phyloP scores from a whole-genome alignment of 345 rosid genomes.

The Salix dunnii region DNA sequence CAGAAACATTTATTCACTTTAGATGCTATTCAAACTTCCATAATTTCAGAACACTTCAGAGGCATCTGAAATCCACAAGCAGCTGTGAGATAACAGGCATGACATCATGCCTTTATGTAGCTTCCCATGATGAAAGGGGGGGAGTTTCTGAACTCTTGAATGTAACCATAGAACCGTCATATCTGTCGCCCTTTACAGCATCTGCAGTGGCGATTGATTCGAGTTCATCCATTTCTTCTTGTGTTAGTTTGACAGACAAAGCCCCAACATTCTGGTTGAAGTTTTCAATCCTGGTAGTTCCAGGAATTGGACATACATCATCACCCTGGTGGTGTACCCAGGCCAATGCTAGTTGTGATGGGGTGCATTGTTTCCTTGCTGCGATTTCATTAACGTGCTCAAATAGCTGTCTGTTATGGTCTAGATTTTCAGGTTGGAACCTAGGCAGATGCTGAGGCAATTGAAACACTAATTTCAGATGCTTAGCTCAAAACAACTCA shows the following conservation, averaged over 20 bases:
- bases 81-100: neutral
- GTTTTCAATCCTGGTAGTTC: slow-evolving; percentile 57
- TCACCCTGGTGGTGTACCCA: slow-evolving; percentile 68
- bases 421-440: slow-evolving; percentile 56
- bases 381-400: slow-evolving; percentile 45
- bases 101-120: neutral
- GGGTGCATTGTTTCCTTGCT: slow-evolving; percentile 45
- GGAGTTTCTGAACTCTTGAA: slow-evolving; percentile 34
- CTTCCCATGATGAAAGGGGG: slow-evolving; percentile 10
- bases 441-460: slow-evolving; percentile 43
- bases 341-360: slow-evolving; percentile 57
- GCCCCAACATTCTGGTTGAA: slow-evolving; percentile 53
- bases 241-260: slow-evolving; percentile 48
- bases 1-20: no score
- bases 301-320: slow-evolving; percentile 63
- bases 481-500: no score
- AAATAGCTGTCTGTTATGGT: slow-evolving; percentile 38
- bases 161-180: slow-evolving; percentile 13
- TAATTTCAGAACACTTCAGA: neutral
- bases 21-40: neutral
- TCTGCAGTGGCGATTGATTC: slow-evolving; percentile 42
- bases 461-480: no score
- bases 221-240: slow-evolving; percentile 52
- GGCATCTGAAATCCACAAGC: neutral
- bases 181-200: slow-evolving; percentile 47